Evolutionary conservation across 164 flowering plant species (phyloP).

Genomic region (Piper betle): DNA sequence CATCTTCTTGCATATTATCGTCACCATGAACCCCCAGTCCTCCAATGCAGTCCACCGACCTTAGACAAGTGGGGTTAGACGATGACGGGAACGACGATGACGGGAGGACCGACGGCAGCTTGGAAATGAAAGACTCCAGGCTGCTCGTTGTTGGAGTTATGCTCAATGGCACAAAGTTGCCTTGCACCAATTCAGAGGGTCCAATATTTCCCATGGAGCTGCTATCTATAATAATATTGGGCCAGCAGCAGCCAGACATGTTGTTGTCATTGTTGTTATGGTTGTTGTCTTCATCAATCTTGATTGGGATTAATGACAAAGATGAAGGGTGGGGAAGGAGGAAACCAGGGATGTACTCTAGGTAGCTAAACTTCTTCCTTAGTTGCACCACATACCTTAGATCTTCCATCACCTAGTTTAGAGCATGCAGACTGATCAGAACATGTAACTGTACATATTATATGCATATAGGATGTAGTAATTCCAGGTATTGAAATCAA

Average conservation of each 20-base stretch:
- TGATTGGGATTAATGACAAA: conserved; percentile 39
- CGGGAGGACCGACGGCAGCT: neutral
- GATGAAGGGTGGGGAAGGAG: conserved; percentile 92
- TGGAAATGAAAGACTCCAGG: neutral
- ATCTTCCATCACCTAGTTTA: conserved; percentile 65
- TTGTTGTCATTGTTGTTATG: conserved; percentile 1
- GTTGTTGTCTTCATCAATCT: conserved; percentile 13
- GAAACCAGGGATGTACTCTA: conserved; percentile 92
- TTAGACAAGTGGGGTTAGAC: neutral
- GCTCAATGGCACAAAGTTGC: conserved; percentile 6
- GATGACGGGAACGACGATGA: neutral
- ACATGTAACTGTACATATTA: too few relatives aligned
- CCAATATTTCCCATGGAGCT: neutral
- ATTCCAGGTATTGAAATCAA: too few relatives aligned
- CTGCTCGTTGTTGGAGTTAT: neutral
- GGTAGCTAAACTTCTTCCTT: conserved; percentile 71
- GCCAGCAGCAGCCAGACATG: conserved; percentile 28
- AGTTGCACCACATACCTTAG: conserved; percentile 61
- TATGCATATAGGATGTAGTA: too few relatives aligned
- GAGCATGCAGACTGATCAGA: too few relatives aligned
- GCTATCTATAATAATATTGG: too few relatives aligned
- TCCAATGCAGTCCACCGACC: neutral
- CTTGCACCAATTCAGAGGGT: neutral
- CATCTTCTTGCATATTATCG: neutral
- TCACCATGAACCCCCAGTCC: neutral